These are phyloP conservation scores for Galerina marginata DNA, from an alignment of 768 basidiomycete species.

Conservation along the genomic window DNA sequence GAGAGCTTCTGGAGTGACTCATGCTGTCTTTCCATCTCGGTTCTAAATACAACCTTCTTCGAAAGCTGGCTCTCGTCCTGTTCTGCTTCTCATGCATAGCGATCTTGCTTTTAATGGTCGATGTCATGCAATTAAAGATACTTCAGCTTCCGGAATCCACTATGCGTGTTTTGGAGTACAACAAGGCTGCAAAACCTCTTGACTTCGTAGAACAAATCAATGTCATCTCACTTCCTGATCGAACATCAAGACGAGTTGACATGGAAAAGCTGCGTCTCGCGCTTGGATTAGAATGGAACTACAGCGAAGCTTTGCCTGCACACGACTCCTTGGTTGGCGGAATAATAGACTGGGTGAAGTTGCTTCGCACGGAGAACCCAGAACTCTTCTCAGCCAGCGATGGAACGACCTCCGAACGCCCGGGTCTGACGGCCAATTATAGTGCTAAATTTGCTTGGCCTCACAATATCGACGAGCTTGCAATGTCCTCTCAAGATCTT, in stretches of 20 bases:
- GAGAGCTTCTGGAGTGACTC: too few species aligned
- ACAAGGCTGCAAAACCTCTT: slow-evolving; percentile 23
- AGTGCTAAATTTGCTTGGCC: slow-evolving; percentile 40
- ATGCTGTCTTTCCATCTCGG: too few species aligned
- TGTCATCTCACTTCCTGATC: slow-evolving; percentile 63
- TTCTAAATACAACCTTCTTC: too few species aligned
- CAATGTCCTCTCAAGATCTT: slow-evolving; percentile 25
- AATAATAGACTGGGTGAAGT: slow-evolving; percentile 50
- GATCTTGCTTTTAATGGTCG: neutral
- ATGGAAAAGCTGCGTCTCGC: slow-evolving; percentile 60
- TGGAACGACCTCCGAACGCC: neutral
- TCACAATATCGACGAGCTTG: slow-evolving; percentile 35
- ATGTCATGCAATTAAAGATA: neutral
- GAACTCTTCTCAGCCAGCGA: slow-evolving; percentile 9
- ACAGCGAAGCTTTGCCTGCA: slow-evolving; percentile 53
- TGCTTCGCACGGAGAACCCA: slow-evolving; percentile 31
- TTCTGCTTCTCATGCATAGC: neutral
- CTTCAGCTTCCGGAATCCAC: neutral
- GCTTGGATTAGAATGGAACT: slow-evolving; percentile 58
- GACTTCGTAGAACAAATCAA: slow-evolving; percentile 51
- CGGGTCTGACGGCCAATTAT: neutral
- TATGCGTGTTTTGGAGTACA: neutral
- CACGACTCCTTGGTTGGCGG: slow-evolving; percentile 41
- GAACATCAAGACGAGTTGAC: slow-evolving; percentile 57
- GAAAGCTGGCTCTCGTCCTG: neutral